Conservation (phyloP, 805 yeast genomes). For the Pichia occidentalis region DNA sequence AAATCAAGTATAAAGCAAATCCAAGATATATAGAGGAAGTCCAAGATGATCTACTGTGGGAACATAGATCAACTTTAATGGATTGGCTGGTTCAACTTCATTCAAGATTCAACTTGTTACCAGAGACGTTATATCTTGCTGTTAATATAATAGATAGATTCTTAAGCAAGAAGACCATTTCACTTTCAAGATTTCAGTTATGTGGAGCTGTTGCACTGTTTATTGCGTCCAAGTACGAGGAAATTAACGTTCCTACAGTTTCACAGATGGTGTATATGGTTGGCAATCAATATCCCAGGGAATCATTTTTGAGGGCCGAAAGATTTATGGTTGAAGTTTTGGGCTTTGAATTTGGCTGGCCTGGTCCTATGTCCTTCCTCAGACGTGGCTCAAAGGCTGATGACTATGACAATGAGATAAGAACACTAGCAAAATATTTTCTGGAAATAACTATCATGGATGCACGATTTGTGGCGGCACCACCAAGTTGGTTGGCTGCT, state of each 20-base stretch:
- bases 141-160: slow-evolving; percentile 83
- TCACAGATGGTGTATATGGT: slow-evolving; percentile 79
- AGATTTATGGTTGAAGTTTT: slow-evolving; percentile 66
- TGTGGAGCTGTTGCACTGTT: slow-evolving; percentile 89
- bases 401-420: slow-evolving; percentile 73
- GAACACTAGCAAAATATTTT: slow-evolving; percentile 82
- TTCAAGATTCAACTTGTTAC: slow-evolving; percentile 68
- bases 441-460: slow-evolving; percentile 74
- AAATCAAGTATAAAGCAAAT: slow-evolving; percentile 63
- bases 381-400: slow-evolving; percentile 88
- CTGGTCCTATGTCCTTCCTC: slow-evolving; percentile 85
- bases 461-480: slow-evolving; percentile 59
- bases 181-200: slow-evolving; percentile 79
- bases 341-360: slow-evolving; percentile 71
- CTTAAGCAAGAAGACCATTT: slow-evolving; percentile 62
- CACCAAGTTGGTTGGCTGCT: slow-evolving; percentile 75
- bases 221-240: slow-evolving; percentile 92
- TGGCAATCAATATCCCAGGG: slow-evolving; percentile 71
- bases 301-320: slow-evolving; percentile 77
- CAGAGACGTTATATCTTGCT: slow-evolving; percentile 79
- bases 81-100: slow-evolving; percentile 92
- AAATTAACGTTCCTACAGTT: slow-evolving; percentile 82
- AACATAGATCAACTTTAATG: slow-evolving; percentile 74
- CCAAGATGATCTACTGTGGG: slow-evolving; percentile 71
- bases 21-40: slow-evolving; percentile 62